phyloP scores from a whole-genome alignment of 139 green algal genomes.

The Ettlia oleoabundans region DNA sequence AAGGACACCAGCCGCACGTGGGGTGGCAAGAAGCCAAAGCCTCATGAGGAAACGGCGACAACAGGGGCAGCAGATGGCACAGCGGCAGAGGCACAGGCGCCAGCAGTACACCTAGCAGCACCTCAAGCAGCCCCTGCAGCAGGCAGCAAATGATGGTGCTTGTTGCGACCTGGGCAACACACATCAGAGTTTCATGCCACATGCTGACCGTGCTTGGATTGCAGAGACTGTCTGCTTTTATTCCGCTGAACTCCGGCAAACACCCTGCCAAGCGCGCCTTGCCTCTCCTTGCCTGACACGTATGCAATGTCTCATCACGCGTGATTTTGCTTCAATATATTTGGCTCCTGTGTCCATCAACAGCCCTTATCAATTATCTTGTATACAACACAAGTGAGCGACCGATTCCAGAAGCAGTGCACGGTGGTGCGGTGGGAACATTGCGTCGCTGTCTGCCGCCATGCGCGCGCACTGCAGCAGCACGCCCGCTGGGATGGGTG shows the following conservation, averaged over 20 bases:
- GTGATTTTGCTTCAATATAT: too few relatives aligned
- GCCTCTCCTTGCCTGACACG: too few relatives aligned
- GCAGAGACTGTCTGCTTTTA: too few relatives aligned
- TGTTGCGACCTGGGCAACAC: too few relatives aligned
- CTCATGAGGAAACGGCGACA: conserved; percentile 28
- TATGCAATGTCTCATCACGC: too few relatives aligned
- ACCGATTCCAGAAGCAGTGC: neutral
- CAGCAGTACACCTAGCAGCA: neutral
- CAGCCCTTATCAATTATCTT: too few relatives aligned
- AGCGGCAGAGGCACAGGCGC: neutral
- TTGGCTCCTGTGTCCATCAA: too few relatives aligned
- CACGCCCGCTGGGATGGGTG: conserved; percentile 24
- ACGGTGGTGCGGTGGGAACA: conserved; percentile 44
- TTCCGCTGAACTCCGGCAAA: too few relatives aligned
- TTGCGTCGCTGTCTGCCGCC: neutral
- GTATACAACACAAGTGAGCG: neutral
- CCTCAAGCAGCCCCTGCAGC: neutral
- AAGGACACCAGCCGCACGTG: conserved; percentile 51
- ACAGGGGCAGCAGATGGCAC: neutral
- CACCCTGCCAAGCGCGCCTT: too few relatives aligned
- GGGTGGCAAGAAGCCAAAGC: conserved; percentile 33
- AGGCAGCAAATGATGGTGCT: conserved; percentile 3
- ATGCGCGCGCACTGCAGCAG: conserved; percentile 30
- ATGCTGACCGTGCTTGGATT: too few relatives aligned
- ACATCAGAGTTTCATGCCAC: too few relatives aligned